Evolutionary conservation across 768 basidiomycete genomes (phyloP), one percentile per base, ranked within the genome.

Genomic region (Gymnopilus junonius): DNA sequence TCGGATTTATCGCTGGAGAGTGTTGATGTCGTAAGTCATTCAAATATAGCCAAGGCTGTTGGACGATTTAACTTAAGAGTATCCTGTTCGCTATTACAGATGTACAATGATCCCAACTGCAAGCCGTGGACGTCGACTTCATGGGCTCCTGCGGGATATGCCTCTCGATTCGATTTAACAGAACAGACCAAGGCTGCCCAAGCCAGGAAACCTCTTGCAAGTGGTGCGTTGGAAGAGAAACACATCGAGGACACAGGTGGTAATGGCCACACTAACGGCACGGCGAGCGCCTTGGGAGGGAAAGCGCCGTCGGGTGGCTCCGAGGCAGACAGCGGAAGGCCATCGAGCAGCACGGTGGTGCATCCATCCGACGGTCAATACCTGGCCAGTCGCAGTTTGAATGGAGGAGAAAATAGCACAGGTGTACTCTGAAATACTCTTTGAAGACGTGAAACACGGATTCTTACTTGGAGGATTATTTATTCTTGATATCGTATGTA

Each of bases 1-100:
- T 83, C 86, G 6, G 84, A 87, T 63, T 78, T 92, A 37, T 83
- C 85, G 2, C 80, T 93, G 17, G 91, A 93, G 76, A 79, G 74
- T 62, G 87, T 91, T 45, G 84, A 90, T 68, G 74, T 76, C 69
- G 83, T 85, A 67, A 58, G 80, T 35, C 17, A 15, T 54, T 54
- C 8, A 25, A 43, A 27, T n/a, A 51, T 54, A 55, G 40, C 37
- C 57, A 8, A 62, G n/a, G n/a, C n/a, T 29, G 3, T 20, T 14
- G 5, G 6, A 23, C n/a, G n/a, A n/a, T n/a, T n/a, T n/a, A n/a
- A n/a, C n/a, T n/a, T n/a, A n/a, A n/a, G n/a, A n/a, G n/a, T n/a
- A n/a, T n/a, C n/a, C 46, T 59, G 57, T 40, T 59, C 34, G 61
- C 32, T 34, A 25, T 34, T 21, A 39, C 53, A 83, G 82, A 88